These are phyloP conservation scores for Cladosporium cucumerinum DNA, from an alignment of 2,329 filamentous ascomycete genomes.

Conservation along the genomic window DNA sequence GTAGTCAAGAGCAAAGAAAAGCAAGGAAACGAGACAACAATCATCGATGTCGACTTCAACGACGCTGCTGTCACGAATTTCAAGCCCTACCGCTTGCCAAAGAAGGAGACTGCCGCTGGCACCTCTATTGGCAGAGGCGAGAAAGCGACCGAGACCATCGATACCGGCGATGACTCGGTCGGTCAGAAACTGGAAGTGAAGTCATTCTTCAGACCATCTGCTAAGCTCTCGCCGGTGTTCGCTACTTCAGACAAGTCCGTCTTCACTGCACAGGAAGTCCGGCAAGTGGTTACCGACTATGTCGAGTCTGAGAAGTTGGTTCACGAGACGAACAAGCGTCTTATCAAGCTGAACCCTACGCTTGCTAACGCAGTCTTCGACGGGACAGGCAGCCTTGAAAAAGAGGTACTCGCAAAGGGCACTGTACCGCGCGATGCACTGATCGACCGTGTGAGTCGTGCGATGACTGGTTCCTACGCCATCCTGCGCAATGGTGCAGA, in stretches of 20 bases:
- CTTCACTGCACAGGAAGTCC: constrained; percentile 60
- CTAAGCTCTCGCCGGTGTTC: constrained; percentile 56
- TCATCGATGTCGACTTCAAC: constrained; percentile 63
- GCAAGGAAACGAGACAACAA: constrained; percentile 60
- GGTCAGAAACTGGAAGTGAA: constrained; percentile 51
- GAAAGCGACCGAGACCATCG: constrained; percentile 38
- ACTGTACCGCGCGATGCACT: constrained; percentile 59
- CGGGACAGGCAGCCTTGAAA: constrained; percentile 51
- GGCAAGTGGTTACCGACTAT: constrained; percentile 56
- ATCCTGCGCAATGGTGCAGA: constrained; percentile 51
- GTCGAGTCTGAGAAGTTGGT: constrained; percentile 57
- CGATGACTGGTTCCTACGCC: constrained; percentile 55
- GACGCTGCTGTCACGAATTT: constrained; percentile 54
- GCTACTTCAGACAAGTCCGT: constrained; percentile 45
- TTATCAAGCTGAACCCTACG: constrained; percentile 60
- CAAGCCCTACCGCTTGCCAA: constrained; percentile 60
- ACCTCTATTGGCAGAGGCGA: constrained; percentile 34
- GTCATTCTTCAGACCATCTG: constrained; percentile 55
- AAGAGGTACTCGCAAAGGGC: constrained; percentile 55
- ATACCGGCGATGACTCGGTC: constrained; percentile 39
- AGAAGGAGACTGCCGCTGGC: constrained; percentile 49
- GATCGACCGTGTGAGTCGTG: constrained; percentile 56
- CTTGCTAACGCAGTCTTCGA: constrained; percentile 61
- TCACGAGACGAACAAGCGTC: constrained; percentile 56
- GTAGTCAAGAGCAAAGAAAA: constrained; percentile 65